Evolutionary conservation across 805 yeast genomes (phyloP).

Genomic region (Sungouiella thailandica): DNA sequence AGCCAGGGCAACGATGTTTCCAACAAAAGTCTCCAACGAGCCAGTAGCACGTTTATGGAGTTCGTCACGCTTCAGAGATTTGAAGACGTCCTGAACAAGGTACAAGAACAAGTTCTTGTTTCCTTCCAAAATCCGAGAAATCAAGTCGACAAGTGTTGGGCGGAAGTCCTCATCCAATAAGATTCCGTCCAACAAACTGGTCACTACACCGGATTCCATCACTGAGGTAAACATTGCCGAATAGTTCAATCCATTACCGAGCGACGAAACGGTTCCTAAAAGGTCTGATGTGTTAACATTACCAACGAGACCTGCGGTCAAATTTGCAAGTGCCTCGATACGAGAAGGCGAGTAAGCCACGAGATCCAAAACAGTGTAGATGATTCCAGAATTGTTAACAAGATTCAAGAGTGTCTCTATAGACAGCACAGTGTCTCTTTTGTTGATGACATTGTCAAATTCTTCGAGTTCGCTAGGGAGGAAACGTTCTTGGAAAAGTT

Average conservation of each 20-base stretch:
- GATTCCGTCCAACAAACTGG: slow-evolving; percentile 32
- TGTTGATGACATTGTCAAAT: slow-evolving; percentile 6
- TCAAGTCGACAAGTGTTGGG: slow-evolving; percentile 27
- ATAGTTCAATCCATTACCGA: slow-evolving; percentile 15
- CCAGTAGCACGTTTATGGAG: slow-evolving; percentile 11
- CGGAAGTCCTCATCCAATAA: slow-evolving; percentile 30
- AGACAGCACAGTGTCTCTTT: slow-evolving; percentile 20
- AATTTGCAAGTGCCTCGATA: slow-evolving; percentile 26
- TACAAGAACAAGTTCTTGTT: slow-evolving; percentile 24
- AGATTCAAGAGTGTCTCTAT: slow-evolving; percentile 20
- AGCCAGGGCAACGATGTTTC: slow-evolving; percentile 24
- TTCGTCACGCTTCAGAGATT: slow-evolving; percentile 14
- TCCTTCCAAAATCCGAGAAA: slow-evolving; percentile 26
- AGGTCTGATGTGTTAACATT: slow-evolving; percentile 8
- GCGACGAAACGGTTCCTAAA: no score
- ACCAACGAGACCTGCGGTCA: slow-evolving; percentile 21
- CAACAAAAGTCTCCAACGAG: slow-evolving; percentile 24
- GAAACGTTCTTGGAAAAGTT: slow-evolving; percentile 5
- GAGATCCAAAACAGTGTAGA: slow-evolving; percentile 32
- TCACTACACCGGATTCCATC: slow-evolving; percentile 30
- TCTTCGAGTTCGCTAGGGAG: no score
- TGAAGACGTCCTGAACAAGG: slow-evolving; percentile 19
- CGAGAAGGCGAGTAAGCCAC: slow-evolving; percentile 27
- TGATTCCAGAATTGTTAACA: slow-evolving; percentile 29
- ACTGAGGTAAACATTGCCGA: slow-evolving; percentile 21